Evolutionary conservation across 257 asterid species (phyloP), one percentile per base, ranked within the genome.

Genomic region (Plantago major): DNA sequence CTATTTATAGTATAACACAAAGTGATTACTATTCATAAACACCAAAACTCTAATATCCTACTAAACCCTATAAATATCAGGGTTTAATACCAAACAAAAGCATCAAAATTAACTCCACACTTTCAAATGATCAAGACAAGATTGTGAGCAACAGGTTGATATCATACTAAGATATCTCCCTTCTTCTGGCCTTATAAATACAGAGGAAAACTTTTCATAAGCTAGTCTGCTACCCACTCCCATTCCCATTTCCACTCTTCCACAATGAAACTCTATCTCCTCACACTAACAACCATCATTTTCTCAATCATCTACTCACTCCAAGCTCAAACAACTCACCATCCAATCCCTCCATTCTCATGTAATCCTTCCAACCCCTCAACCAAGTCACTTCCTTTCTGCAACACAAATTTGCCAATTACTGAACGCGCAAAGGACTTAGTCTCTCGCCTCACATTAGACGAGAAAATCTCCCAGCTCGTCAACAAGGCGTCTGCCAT

Each of bases 381-480:
- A 26, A 74, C 80, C 55, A 44, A 43, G 9, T 62, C 80, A 1
- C 55, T 63, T 11, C 71, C 67, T 13, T 80, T 80, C 72, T 81
- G 87, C 74, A 11, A 74, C 76, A 15, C 73, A 33, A 11, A 11
- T 0, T 55, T 78, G 56, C 55, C 82, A n/a, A 47, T 73, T 67
- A 3, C 26, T 16, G 46, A 67, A 9, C 76, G 87, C 0, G 87
- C 60, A 46, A 30, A 4, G 10, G 87, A 81, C 71, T 30, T 81
- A 22, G 74, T 81, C 45, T 55, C 75, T 1, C 77, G 84, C 0
- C 80, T 81, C 12, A 78, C 76, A 0, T 60, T 81, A 49, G 84
- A 78, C 9, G 87, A 81, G 48, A 81, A 81, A 49, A 78, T 81
- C 43, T 65, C 76, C 8, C 87, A 81, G 71, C 82, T 81, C 1